These are phyloP conservation scores for Calonectria fujianensis DNA, from an alignment of 2,329 filamentous ascomycete genomes.

Conservation along the genomic window DNA sequence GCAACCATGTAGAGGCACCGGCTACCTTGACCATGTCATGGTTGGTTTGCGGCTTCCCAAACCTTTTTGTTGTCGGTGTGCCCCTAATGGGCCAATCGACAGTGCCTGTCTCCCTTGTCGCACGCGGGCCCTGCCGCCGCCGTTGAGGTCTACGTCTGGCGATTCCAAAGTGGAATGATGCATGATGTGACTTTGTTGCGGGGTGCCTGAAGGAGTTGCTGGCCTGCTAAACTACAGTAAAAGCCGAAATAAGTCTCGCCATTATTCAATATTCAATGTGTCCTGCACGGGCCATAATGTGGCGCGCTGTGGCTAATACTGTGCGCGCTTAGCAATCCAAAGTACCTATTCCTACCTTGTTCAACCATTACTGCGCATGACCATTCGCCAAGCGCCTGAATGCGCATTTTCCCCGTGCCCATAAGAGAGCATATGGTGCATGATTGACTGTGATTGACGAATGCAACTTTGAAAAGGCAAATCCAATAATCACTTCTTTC, in stretches of 20 bases:
- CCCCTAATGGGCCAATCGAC: slow-evolving; percentile 6
- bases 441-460: background rate
- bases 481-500: background rate
- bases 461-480: background rate
- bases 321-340: background rate
- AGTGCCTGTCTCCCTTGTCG: slow-evolving; percentile 24
- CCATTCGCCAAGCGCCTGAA: background rate
- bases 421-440: background rate
- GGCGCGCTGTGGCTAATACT: background rate
- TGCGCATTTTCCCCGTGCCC: too few species aligned
- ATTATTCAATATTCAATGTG: background rate
- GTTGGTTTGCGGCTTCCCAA: slow-evolving; percentile 9
- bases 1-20: slow-evolving; percentile 6
- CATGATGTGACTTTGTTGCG: slow-evolving; percentile 54
- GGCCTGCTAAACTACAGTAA: slow-evolving; percentile 10
- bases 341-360: background rate
- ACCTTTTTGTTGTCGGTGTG: slow-evolving; percentile 23
- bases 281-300: background rate
- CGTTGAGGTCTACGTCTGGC: slow-evolving; percentile 46
- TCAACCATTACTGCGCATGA: background rate
- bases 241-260: background rate
- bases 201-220: slow-evolving; percentile 41
- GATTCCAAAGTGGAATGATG: slow-evolving; percentile 54
- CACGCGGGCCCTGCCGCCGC: slow-evolving; percentile 46
- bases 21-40: background rate